These are phyloP conservation scores for Panicum miliaceum DNA, from an alignment of 176 grass and related monocot genomes.

Conservation along the genomic window DNA sequence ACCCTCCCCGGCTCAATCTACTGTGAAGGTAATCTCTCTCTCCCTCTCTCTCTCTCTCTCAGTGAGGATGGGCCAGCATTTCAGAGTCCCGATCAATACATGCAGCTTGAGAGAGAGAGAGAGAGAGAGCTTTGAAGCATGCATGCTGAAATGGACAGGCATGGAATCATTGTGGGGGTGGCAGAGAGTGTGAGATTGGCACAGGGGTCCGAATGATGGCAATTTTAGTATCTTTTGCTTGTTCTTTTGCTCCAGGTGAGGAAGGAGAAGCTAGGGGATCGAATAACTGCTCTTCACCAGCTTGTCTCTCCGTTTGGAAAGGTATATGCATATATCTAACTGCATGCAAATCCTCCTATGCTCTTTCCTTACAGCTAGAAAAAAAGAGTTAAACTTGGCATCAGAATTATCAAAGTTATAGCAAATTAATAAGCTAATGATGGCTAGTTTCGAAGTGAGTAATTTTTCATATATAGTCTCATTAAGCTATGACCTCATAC, in stretches of 20 bases:
- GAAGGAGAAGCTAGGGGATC: constrained; percentile 99
- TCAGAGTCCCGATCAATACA: neutral
- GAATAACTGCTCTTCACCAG: constrained; percentile 98
- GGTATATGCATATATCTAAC: constrained; percentile 51
- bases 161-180: constrained; percentile 56
- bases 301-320: constrained; percentile 98
- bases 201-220: constrained; percentile 40
- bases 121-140: constrained; percentile 43
- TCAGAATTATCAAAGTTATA: neutral
- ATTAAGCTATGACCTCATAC: neutral
- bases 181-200: constrained; percentile 55
- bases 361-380: neutral
- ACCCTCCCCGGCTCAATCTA: constrained; percentile 65
- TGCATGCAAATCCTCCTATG: neutral
- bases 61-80: no score
- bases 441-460: neutral
- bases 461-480: neutral
- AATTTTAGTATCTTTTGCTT: constrained; percentile 53
- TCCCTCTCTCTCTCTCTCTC: constrained; percentile 48
- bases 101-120: neutral
- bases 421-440: neutral
- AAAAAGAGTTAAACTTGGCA: neutral
- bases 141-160: constrained; percentile 51
- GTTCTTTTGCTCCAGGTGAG: constrained; percentile 75
- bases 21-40: constrained; percentile 73